Evolutionary conservation across 306 rosid genomes (phyloP).

Genomic region (Cicer bijugum): DNA sequence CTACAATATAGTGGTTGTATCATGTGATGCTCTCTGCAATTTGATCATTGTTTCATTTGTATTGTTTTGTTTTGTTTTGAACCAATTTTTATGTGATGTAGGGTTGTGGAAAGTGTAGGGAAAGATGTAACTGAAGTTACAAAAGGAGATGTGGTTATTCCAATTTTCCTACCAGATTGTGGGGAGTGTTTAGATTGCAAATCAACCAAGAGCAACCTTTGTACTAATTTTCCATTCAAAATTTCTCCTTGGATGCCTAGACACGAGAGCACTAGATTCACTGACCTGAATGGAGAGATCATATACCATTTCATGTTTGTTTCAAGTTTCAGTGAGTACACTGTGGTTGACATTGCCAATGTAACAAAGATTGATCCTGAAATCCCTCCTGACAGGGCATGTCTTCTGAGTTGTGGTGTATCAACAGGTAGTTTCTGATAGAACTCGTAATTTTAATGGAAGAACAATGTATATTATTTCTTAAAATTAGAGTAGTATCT

Average conservation of each 20-base stretch:
- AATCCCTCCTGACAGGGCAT: constrained; percentile 68
- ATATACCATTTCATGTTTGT: constrained; percentile 70
- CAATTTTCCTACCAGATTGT: constrained; percentile 73
- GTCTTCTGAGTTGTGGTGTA: constrained; percentile 81
- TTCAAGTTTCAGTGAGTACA: constrained; percentile 82
- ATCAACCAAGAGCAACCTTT: constrained; percentile 74
- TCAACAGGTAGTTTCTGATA: constrained; percentile 59
- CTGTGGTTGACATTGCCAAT: constrained; percentile 72
- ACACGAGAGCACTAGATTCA: constrained; percentile 69
- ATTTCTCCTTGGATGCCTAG: constrained; percentile 72
- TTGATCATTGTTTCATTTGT: not conserved
- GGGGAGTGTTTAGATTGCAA: constrained; percentile 67
- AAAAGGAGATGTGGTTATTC: constrained; percentile 75
- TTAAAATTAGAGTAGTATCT: too few species aligned
- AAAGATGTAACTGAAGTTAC: constrained; percentile 63
- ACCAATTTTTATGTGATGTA: constrained; percentile 37
- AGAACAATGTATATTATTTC: too few species aligned
- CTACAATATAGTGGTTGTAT: not conserved
- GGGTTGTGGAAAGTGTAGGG: constrained; percentile 88
- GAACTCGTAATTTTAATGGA: too few species aligned
- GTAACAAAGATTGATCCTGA: constrained; percentile 59
- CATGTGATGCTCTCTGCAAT: not conserved
- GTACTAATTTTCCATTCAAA: constrained; percentile 67
- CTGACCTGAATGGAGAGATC: constrained; percentile 61
- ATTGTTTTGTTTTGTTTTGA: not conserved